Evolutionary conservation across 2,329 filamentous ascomycete genomes (phyloP), one percentile per base, ranked within the genome.

Genomic region (Arthrinium puccinioides): DNA sequence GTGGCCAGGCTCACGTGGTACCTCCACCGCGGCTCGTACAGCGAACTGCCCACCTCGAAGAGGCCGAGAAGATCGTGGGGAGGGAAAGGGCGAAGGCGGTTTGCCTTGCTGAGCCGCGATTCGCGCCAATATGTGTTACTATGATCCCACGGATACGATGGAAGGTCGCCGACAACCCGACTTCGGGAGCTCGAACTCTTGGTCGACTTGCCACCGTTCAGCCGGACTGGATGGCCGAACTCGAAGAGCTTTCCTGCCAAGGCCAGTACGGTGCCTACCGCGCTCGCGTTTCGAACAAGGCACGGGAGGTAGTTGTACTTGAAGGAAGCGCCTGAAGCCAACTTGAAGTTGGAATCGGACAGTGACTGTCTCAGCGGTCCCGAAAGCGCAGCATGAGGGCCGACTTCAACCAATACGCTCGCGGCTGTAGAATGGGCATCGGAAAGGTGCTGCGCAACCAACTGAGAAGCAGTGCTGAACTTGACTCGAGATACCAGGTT

Each of bases 41-140:
- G 24, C 3, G 15, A 20, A 13, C 21, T 35, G 5, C 13, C n/a
- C 3, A 30, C 14, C 8, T 27, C 25, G 7, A 35, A 29, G 25
- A 23, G 21, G 6, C 61, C 61, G 5, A 63, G 47, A 2, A 62
- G 44, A 40, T 59, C 58, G 40, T 62, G 54, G 21, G 50, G 53
- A 6, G 51, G 45, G 42, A 56, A 59, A 8, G 46, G 52, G 36
- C 56, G 56, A 37, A 52, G 44, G 5, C 54, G 56, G 41, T 59
- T 57, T 32, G 54, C 50, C 34, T 45, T 37, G 14, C 48, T 51
- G 31, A 56, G 48, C 9, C 55, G 54, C 24, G 45, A 48, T 39
- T 59, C 54, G 14, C 47, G 44, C 53, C 53, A 59, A 37, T 53
- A 59, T 35, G 43, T 48, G 27, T 56, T 51, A 15, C 47, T 13